Evolutionary conservation across 2,329 filamentous ascomycete species (phyloP).

Genomic region (Ceratocystis harringtonii): DNA sequence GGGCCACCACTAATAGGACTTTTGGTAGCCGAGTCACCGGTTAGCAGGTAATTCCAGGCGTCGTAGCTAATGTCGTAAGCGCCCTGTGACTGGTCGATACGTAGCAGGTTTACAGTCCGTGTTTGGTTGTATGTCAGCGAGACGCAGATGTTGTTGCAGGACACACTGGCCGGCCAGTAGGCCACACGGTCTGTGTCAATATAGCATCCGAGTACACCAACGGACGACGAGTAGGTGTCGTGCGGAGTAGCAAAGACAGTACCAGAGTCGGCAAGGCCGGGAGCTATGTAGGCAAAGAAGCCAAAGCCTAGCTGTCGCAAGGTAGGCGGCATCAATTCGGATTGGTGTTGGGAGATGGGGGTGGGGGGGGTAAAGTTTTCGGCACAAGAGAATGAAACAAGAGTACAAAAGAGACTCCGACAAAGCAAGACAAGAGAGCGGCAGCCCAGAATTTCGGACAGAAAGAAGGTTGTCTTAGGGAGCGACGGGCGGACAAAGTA

Average conservation of each 20-base stretch:
- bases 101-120: constrained; percentile 41
- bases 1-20: constrained; percentile 35
- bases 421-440: background rate
- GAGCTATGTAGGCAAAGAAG: constrained; percentile 12
- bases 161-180: constrained; percentile 40
- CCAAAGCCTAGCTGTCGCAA: background rate
- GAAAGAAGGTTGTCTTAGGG: background rate
- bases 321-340: background rate
- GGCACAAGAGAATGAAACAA: background rate
- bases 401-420: background rate
- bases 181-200: constrained; percentile 45
- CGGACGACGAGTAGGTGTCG: constrained; percentile 39
- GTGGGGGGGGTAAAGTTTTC: background rate
- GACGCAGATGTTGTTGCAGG: constrained; percentile 43
- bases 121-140: constrained; percentile 32
- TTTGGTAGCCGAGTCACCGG: constrained; percentile 33
- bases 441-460: background rate
- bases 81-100: constrained; percentile 40
- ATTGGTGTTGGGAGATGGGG: background rate
- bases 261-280: constrained; percentile 21
- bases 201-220: constrained; percentile 46
- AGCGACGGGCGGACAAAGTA: background rate
- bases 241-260: constrained; percentile 36
- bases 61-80: constrained; percentile 47
- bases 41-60: constrained; percentile 44